Conservation (phyloP, 176 grass and related monocot species). For the Eragrostis curvula region DNA sequence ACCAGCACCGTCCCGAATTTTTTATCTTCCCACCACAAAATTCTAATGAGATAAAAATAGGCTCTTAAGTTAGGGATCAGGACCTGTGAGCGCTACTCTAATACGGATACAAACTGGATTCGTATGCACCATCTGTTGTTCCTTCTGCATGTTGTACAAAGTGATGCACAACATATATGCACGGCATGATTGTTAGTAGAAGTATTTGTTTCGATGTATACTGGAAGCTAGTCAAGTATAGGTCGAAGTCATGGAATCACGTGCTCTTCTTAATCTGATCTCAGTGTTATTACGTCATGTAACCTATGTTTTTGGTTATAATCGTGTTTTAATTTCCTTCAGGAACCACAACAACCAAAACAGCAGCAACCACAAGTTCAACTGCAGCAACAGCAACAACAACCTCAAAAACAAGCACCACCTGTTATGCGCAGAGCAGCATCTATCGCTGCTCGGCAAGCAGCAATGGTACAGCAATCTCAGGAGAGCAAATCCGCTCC, state of each 20-base stretch:
- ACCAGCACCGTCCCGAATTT: not conserved
- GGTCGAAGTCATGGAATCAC: not conserved
- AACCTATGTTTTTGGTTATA: conserved; percentile 19
- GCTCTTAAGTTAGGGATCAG: not conserved
- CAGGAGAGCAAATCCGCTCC: conserved; percentile 45
- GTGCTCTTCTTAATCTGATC: conserved; percentile 23
- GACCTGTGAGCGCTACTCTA: not conserved
- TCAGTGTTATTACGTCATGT: not conserved
- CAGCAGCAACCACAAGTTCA: conserved; percentile 42
- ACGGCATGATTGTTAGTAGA: not conserved
- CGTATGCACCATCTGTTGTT: not conserved
- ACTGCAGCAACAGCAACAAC: conserved; percentile 37
- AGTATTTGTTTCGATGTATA: conserved; percentile 10
- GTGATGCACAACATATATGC: not conserved
- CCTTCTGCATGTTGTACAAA: conserved; percentile 5
- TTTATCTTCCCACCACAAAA: not conserved
- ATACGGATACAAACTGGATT: conserved; percentile 5
- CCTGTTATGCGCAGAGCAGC: conserved; percentile 53
- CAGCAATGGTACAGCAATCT: conserved; percentile 62
- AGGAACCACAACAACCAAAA: conserved; percentile 45
- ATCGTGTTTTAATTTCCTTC: conserved; percentile 30
- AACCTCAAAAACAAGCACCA: conserved; percentile 44
- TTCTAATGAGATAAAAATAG: not conserved
- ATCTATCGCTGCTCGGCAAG: conserved; percentile 54
- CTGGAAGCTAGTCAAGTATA: not conserved